Evolutionary conservation across 2,329 filamentous ascomycete species (phyloP), one percentile per base, ranked within the genome.

Genomic region (Botryosphaeria agaves): DNA sequence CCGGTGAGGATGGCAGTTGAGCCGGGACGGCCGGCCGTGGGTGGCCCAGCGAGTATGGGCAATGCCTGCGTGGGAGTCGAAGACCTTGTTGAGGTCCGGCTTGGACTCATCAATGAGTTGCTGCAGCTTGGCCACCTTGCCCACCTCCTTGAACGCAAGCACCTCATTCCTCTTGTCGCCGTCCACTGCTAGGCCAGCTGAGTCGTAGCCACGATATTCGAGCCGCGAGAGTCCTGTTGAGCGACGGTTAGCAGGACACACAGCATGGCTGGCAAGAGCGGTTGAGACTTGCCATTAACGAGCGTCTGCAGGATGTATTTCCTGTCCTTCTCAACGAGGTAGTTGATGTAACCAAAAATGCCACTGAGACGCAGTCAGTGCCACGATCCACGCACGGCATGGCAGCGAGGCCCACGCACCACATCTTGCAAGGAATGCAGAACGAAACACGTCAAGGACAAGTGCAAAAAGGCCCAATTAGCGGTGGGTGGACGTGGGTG

Each of bases 121-220:
- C 71, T 81, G 91, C 55, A 98, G 70, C 64, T 92, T 93, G 56
- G 77, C 83, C 38, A 98, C 89, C 74, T 98, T 98, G 67, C 89
- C 89, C 39, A 98, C 89, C 66, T 95, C 89, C 70, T 98, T 98
- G 72, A 84, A 95, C 39, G 89, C 85, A 42, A 82, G 72, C 43
- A 95, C 84, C 63, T 95, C 83, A 49, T 93, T 92, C 69, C 89
- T 93, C 75, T 94, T 95, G 69, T 98, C 81, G 39, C 89, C 89
- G 55, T 98, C 89, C 47, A 98, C 64, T 42, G 87, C 87, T 41
- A 98, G 69, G 65, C 89, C 89, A 38, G 89, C 87, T 40, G 89
- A 95, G 59, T 98, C 89, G 59, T 98, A 98, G 45, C 89, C 89
- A 59, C 89, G 81, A 67, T 98, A 98, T 63, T 98, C 89, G 48